Evolutionary conservation across 306 rosid species (phyloP).

Genomic region (Trichosanthes truncata): DNA sequence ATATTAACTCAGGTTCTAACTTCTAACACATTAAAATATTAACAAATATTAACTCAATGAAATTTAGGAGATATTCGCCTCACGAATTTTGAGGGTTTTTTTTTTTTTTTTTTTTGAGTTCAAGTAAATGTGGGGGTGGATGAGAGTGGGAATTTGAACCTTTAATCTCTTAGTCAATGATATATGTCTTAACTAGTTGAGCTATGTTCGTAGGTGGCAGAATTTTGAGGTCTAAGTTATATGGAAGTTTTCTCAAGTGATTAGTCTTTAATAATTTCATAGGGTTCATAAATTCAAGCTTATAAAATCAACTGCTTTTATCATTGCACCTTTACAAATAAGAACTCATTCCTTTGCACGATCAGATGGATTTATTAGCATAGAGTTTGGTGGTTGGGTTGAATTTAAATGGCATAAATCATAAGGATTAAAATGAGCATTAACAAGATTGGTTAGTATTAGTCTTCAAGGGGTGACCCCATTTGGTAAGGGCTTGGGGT

Average conservation of each 20-base stretch:
- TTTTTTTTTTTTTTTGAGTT: neutral
- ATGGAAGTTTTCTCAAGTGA: neutral
- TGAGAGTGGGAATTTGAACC: neutral
- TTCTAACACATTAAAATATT: neutral
- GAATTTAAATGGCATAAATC: neutral
- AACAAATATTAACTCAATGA: neutral
- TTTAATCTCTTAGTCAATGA: neutral
- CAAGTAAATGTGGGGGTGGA: neutral
- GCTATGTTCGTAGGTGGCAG: neutral
- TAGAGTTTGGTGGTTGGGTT: neutral
- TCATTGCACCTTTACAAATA: neutral
- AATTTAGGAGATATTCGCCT: neutral
- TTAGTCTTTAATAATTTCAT: neutral
- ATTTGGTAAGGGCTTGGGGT: no score
- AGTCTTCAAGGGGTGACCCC: no score
- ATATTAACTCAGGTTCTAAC: neutral
- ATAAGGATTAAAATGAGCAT: neutral
- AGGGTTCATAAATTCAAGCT: neutral
- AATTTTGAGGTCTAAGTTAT: neutral
- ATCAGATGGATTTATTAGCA: neutral
- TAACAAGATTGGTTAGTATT: neutral
- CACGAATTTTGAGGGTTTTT: neutral
- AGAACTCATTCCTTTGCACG: neutral
- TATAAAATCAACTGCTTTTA: neutral
- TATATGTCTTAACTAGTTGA: neutral